A percentile compares a stretch with the other conserved stretches of the same genome.
Evolutionary conservation across 2,329 filamentous ascomycete species (phyloP).

Genomic region (Beauveria sp.): DNA sequence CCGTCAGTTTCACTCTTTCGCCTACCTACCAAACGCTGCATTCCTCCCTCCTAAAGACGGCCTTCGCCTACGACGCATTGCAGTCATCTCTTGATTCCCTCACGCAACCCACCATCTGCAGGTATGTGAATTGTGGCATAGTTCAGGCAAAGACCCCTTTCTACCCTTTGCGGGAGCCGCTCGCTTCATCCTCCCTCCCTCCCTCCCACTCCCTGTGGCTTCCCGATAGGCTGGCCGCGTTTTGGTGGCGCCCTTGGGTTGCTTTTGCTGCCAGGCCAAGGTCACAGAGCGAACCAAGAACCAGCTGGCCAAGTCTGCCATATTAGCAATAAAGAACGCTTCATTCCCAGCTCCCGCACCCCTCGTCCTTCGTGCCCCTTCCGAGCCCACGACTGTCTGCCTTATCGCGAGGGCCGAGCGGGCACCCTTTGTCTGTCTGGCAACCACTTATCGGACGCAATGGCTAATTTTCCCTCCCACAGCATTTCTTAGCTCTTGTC

Average conservation of each 20-base stretch:
- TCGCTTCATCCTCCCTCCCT: neutral
- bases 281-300: neutral
- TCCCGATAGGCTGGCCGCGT: slow-evolving; percentile 1
- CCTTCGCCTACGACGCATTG: neutral
- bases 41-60: neutral
- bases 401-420: neutral
- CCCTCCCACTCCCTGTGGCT: neutral
- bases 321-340: neutral
- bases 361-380: neutral
- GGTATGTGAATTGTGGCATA: slow-evolving; percentile 3
- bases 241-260: slow-evolving; percentile 2
- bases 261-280: slow-evolving; percentile 1
- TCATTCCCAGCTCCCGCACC: neutral
- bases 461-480: neutral
- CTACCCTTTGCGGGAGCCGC: neutral
- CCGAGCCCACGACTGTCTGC: neutral
- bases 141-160: neutral
- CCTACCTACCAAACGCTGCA: neutral
- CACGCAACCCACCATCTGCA: neutral
- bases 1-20: neutral
- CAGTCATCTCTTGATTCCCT: neutral
- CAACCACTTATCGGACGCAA: neutral
- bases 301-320: neutral
- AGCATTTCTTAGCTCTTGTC: neutral
- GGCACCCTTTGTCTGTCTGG: neutral